Evolutionary conservation across 768 basidiomycete genomes (phyloP).

Genomic region (Tephrocybe sp.): DNA sequence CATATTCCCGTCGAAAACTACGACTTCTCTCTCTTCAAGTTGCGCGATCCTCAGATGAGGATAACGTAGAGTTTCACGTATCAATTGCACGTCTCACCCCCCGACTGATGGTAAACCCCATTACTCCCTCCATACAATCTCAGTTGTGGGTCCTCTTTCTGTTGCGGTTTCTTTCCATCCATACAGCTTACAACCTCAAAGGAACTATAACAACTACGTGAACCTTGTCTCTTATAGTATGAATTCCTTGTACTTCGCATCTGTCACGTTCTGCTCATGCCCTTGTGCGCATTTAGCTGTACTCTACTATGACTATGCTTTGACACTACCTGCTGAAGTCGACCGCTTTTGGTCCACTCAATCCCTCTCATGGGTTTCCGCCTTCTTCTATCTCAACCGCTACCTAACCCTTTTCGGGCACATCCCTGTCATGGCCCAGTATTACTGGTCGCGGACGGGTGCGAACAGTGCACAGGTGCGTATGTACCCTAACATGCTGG

Average conservation of each 20-base stretch:
- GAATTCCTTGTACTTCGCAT: neutral
- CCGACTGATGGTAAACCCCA: conserved; percentile 5
- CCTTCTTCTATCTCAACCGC: conserved; percentile 43
- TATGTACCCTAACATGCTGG: neutral
- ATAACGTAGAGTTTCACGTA: neutral
- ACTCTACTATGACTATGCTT: conserved; percentile 47
- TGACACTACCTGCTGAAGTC: conserved; percentile 44
- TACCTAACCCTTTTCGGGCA: conserved; percentile 40
- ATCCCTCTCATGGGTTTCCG: conserved; percentile 29
- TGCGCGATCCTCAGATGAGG: neutral
- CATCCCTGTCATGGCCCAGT: conserved; percentile 32
- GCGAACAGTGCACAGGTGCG: conserved; percentile 24
- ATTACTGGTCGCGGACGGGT: conserved; percentile 29
- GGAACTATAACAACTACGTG: conserved; percentile 10
- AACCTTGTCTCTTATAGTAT: conserved; percentile 18
- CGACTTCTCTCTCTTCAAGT: neutral
- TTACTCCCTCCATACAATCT: conserved; percentile 8
- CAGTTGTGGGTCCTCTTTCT: conserved; percentile 13
- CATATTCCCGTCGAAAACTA: no score
- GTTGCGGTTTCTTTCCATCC: neutral
- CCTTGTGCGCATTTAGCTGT: conserved; percentile 29
- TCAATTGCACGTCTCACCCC: no score
- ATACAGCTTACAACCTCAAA: neutral
- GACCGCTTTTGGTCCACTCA: conserved; percentile 40
- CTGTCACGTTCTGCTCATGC: neutral